Evolutionary conservation across 2,329 filamentous ascomycete species (phyloP), one percentile per base, ranked within the genome.

Genomic region (Aspergillus arachidicola): DNA sequence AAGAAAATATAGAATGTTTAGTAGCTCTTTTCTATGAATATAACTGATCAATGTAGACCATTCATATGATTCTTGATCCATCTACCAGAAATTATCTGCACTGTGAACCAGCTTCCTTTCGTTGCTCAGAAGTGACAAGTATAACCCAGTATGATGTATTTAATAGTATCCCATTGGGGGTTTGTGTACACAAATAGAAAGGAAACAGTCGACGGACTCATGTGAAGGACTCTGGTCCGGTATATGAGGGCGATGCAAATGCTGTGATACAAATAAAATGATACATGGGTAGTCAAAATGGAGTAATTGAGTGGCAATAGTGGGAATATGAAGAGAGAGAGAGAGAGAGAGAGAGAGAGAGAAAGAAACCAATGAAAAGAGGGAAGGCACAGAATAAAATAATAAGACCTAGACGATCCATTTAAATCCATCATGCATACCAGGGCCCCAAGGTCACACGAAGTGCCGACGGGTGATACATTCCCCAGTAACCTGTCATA

Each of bases 401-500:
- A 41, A 41, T 41, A 16, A 36, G 36, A 28, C 14, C 48, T 30
- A 21, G 60, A 59, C 57, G 64, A 61, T 54, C 54, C 59, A 59
- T 23, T 59, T 21, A 55, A 59, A 55, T 57, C 46, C 55, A 66
- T 61, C 61, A 61, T 63, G 62, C 62, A 60, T 57, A 48, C 54
- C 57, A 58, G 46, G 59, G 56, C 41, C 51, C 45, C 46, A 54
- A 53, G 48, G 59, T 62, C 48, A 51, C 51, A 61, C 58, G 58
- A 26, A 51, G 41, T 38, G 56, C 62, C 46, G n/a, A 32, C 45
- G 60, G 63, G 60, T 61, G 30, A 50, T 63, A 62, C 64, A 61
- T 46, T 62, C 57, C 59, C 62, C 60, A 55, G 58, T 57, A 64
- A 65, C 61, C 60, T 63, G 66, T 66, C 65, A 69, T 68, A 67